A percentile compares a stretch with the other conserved stretches of the same genome.
Evolutionary conservation across 331 rosid species (phyloP).

Genomic region (Quercus lobata): DNA sequence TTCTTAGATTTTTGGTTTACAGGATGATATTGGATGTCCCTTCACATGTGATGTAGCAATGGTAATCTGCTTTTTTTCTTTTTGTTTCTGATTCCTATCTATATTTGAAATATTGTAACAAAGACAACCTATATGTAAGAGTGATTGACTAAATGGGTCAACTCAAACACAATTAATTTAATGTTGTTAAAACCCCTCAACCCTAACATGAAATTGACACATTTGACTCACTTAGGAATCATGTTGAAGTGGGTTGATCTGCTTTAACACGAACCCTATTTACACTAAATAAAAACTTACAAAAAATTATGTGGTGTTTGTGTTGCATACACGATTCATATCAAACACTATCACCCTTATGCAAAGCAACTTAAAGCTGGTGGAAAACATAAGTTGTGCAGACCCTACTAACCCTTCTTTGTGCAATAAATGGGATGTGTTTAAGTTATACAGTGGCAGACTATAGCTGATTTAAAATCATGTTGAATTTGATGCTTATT

Average conservation of each 20-base stretch:
- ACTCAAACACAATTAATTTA: too few relatives aligned
- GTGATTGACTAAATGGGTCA: too few relatives aligned
- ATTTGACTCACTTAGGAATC: too few relatives aligned
- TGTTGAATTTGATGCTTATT: not conserved
- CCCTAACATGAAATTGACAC: too few relatives aligned
- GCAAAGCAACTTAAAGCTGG: not conserved
- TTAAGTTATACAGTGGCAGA: not conserved
- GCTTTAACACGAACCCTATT: too few relatives aligned
- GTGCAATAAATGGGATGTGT: not conserved
- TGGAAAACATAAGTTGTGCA: not conserved
- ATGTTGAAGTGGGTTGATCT: too few relatives aligned
- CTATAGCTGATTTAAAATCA: not conserved
- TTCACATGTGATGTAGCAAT: not conserved
- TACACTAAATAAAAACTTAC: too few relatives aligned
- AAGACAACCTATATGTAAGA: not conserved
- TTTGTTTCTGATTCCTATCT: not conserved
- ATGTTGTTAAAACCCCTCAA: too few relatives aligned
- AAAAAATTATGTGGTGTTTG: too few relatives aligned
- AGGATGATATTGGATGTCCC: not conserved
- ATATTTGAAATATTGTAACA: not conserved
- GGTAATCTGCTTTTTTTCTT: not conserved
- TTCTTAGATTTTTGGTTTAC: not conserved
- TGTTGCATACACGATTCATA: too few relatives aligned
- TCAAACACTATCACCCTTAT: too few relatives aligned
- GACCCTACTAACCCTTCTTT: not conserved